Percentiles rank a stretch among this genome's conserved stretches.
Evolutionary conservation across 192 early-diverging fungal genomes (phyloP).

Genomic region (Nowakowskiella sp.): DNA sequence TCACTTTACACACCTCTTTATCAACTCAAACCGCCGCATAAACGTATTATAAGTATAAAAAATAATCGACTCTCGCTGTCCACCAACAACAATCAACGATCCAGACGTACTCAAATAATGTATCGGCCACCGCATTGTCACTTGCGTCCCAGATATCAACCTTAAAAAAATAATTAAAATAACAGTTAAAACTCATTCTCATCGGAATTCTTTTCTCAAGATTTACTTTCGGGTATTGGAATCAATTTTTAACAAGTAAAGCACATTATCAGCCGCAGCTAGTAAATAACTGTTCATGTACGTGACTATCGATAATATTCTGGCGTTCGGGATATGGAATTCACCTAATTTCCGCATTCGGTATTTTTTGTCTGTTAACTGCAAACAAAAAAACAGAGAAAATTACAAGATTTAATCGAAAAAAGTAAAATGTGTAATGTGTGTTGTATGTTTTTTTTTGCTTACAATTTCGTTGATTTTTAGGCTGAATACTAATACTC

Average conservation of each 20-base stretch:
- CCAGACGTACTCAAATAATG: conserved; percentile 26
- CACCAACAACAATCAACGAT: conserved; percentile 23
- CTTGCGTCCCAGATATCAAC: conserved; percentile 28
- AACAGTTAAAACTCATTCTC: conserved; percentile 2
- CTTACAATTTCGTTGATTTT: conserved; percentile 21
- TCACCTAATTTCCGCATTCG: conserved; percentile 33
- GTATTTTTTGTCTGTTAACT: neutral
- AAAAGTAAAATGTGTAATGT: neutral
- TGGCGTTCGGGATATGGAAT: conserved; percentile 11
- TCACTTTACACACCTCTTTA: conserved; percentile 21
- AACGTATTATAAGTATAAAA: conserved; percentile 27
- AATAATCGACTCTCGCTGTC: conserved; percentile 22
- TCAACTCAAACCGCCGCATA: conserved; percentile 27
- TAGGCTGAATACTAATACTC: conserved; percentile 41
- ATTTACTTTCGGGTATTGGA: conserved; percentile 32
- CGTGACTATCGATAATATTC: conserved; percentile 25
- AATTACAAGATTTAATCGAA: too few species aligned
- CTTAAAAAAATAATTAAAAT: conserved; percentile 13
- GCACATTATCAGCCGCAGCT: conserved; percentile 20
- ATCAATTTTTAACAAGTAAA: conserved; percentile 43
- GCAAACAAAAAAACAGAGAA: conserved; percentile 4
- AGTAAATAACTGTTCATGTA: conserved; percentile 39
- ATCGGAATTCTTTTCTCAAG: too few species aligned
- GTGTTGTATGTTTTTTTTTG: neutral
- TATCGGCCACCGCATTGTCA: conserved; percentile 25